These are phyloP conservation scores for Mycena venus DNA, from an alignment of 768 basidiomycete species.

Conservation along the genomic window DNA sequence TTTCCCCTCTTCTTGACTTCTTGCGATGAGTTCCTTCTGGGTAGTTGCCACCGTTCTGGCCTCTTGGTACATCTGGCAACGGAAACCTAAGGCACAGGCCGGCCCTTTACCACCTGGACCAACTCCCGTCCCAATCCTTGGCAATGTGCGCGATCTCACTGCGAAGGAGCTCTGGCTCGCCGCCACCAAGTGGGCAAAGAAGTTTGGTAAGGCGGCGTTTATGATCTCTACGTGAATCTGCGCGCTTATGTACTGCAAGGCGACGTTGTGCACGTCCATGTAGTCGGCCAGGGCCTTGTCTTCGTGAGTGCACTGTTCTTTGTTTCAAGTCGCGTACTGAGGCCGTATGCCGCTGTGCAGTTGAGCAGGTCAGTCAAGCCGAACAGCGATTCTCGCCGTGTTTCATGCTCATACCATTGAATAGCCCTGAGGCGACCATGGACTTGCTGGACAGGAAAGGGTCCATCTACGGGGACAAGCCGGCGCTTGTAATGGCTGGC, in stretches of 20 bases:
- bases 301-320: conserved; percentile 48
- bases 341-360: neutral
- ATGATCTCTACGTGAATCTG: conserved; percentile 22
- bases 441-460: conserved; percentile 82
- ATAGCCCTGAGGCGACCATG: conserved; percentile 66
- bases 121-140: conserved; percentile 72
- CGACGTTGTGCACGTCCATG: conserved; percentile 72
- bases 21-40: conserved; percentile 21
- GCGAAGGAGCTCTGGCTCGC: conserved; percentile 74
- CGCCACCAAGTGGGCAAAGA: conserved; percentile 71
- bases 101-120: conserved; percentile 76
- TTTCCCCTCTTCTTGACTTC: conserved; percentile 17
- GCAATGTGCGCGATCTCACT: conserved; percentile 73
- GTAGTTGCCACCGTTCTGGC: conserved; percentile 49
- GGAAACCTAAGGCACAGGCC: conserved; percentile 56
- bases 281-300: conserved; percentile 76
- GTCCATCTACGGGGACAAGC: conserved; percentile 82
- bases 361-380: neutral
- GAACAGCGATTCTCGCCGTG: neutral
- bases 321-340: neutral
- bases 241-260: conserved; percentile 53
- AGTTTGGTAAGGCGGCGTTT: conserved; percentile 63
- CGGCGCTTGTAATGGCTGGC: conserved; percentile 74
- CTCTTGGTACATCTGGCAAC: conserved; percentile 56
- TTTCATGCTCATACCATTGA: conserved; percentile 35